Evolutionary conservation across 2,329 filamentous ascomycete species (phyloP), one percentile per base, ranked within the genome.

Genomic region (Cladosporium austrohemisphaericum): DNA sequence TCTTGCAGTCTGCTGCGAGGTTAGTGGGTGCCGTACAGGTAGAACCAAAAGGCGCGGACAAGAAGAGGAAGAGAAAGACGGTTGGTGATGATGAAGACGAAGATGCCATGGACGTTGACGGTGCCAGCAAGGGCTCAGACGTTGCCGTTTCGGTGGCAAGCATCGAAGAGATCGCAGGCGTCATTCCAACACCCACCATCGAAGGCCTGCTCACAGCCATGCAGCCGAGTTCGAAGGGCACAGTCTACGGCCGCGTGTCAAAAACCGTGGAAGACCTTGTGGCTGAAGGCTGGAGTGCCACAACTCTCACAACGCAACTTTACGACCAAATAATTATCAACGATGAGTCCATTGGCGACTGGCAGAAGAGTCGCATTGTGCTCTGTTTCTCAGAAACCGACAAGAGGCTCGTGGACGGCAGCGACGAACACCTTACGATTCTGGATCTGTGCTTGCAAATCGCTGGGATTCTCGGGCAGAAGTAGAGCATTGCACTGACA

Each of bases 221-320:
- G 73, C 85, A 87, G 58, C 88, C 89, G 4, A 79, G 75, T 56
- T 78, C 78, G 19, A 76, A 76, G 29, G 78, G 78, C 1, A 76
- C 79, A 11, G 76, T 82, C 0, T 98, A 95, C 63, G 78, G 83
- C 52, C 77, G 79, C 10, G 80, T 98, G 13, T 83, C 89, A 0
- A 83, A 82, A 56, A 84, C 88, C 5, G 86, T 97, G 4, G 88
- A 91, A 60, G 86, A 95, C 56, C 83, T 98, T 75, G 84, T 97
- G 38, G 92, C 92, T 0, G 93, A 97, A 71, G 93, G 93, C 7
- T 98, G 93, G 92, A 96, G 91, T 66, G 93, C 92, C 19, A 83
- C 84, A 5, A 93, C 97, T 69, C 81, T 96, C 20, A 78, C 97
- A 29, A 74, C 79, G 14, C 90, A 95, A 77, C 74, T 95, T 33